Conservation (phyloP, 306 rosid species). For the Neltuma alba region DNA sequence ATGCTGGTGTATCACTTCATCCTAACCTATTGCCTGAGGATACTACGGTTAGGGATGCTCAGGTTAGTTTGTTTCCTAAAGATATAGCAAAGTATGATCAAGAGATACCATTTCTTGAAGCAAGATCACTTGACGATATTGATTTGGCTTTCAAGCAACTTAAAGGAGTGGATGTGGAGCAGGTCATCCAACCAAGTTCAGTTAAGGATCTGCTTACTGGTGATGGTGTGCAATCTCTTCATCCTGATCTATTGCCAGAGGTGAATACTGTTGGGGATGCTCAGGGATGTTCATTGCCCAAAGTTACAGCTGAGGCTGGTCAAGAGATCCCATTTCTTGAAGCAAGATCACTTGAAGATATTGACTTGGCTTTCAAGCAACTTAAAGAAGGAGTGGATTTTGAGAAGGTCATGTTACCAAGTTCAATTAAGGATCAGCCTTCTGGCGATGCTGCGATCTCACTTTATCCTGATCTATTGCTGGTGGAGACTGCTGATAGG, state of each 20-base stretch:
- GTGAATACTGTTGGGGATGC: constrained; percentile 44
- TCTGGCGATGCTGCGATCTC: constrained; percentile 44
- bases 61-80: constrained; percentile 33
- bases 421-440: constrained; percentile 11
- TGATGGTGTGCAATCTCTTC: constrained; percentile 46
- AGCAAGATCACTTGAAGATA: constrained; percentile 67
- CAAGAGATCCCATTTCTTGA: constrained; percentile 63
- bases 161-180: constrained; percentile 60
- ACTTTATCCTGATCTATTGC: constrained; percentile 35
- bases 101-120: constrained; percentile 68
- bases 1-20: constrained; percentile 45
- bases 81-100: constrained; percentile 41
- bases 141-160: constrained; percentile 63
- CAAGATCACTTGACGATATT: constrained; percentile 66
- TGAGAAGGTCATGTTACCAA: constrained; percentile 58
- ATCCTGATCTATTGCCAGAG: constrained; percentile 37
- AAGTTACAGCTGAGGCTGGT: constrained; percentile 41
- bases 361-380: constrained; percentile 62
- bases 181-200: constrained; percentile 57
- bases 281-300: constrained; percentile 35
- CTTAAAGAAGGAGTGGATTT: constrained; percentile 66
- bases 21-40: constrained; percentile 40
- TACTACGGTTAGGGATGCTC: constrained; percentile 40
- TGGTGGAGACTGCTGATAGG: constrained; percentile 41
- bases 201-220: background rate